Percentiles rank a stretch among this genome's conserved stretches.
These are phyloP conservation scores for Citrus australasica DNA, from an alignment of 345 rosid genomes.

Conservation along the genomic window DNA sequence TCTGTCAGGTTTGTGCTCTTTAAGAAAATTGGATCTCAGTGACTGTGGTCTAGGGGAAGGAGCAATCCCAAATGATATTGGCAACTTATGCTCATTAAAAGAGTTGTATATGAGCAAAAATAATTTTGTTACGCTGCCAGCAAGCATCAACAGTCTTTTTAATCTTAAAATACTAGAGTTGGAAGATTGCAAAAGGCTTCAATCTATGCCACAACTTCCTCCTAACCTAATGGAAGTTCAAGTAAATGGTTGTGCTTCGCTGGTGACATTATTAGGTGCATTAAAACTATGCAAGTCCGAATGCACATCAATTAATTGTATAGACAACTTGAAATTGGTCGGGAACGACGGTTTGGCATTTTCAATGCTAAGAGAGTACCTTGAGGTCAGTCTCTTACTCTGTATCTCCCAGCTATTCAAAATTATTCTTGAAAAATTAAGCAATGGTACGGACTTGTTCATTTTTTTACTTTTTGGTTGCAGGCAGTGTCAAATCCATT, in stretches of 20 bases:
- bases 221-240: background rate
- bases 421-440: background rate
- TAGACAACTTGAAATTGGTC: conserved; percentile 5
- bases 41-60: too few species aligned
- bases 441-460: background rate
- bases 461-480: background rate
- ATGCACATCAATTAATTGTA: background rate
- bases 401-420: background rate
- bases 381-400: background rate
- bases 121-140: too few species aligned
- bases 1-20: background rate
- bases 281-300: background rate
- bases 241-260: conserved; percentile 6
- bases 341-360: background rate
- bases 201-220: conserved; percentile 12
- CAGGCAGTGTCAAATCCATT: background rate
- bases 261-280: conserved; percentile 11
- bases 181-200: conserved; percentile 11
- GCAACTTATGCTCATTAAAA: too few species aligned
- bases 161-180: too few species aligned
- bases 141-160: too few species aligned
- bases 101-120: accelerated
- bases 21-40: background rate
- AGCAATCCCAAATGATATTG: too few species aligned
- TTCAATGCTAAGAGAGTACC: background rate